Percentiles rank a stretch among this genome's conserved stretches.
phyloP scores from a whole-genome alignment of 306 rosid species.

The Quercus bicolor region DNA sequence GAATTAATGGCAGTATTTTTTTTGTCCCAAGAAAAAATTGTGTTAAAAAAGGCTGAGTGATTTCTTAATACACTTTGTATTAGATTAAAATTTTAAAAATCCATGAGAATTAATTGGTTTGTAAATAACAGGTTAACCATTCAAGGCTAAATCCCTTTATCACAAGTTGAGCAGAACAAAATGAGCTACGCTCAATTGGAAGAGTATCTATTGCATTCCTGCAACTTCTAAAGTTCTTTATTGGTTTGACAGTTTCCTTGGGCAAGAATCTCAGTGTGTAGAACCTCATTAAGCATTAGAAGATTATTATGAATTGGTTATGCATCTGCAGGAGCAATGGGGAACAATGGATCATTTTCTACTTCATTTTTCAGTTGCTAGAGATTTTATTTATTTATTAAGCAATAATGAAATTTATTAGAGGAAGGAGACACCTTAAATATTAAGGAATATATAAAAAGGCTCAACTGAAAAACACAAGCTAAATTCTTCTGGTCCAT shows the following conservation, averaged over 20 bases:
- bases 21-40: not conserved
- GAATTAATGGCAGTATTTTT: not conserved
- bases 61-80: not conserved
- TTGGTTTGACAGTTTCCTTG: not conserved
- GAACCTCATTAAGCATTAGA: not conserved
- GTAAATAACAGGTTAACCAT: not conserved
- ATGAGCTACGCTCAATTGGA: no score
- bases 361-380: not conserved
- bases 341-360: not conserved
- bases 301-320: not conserved
- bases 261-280: not conserved
- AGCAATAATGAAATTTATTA: no score
- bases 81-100: not conserved
- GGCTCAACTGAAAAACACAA: no score
- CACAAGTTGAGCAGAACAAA: no score
- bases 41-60: not conserved
- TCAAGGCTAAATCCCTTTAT: no score
- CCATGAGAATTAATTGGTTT: not conserved
- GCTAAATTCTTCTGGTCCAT: no score
- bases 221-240: no score
- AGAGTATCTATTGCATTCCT: no score
- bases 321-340: not conserved
- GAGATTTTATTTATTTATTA: not conserved
- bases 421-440: no score
- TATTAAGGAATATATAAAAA: no score